phyloP scores from a whole-genome alignment of 2,329 filamentous ascomycete genomes.

The Epichloe aotearoae region DNA sequence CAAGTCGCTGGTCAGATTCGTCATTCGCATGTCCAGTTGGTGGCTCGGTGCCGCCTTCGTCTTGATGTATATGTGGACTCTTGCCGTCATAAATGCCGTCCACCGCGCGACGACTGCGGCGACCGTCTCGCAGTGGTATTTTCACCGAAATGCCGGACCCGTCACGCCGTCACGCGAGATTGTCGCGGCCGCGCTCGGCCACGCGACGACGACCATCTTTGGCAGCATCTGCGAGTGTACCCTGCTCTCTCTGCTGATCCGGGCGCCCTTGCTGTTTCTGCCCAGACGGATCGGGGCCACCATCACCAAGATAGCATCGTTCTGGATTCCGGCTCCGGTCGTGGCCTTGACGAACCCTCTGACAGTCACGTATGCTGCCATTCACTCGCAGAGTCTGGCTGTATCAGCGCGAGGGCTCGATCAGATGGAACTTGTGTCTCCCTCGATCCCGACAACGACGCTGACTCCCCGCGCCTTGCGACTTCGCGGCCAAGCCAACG shows the following conservation, averaged over 20 bases:
- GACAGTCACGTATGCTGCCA: constrained; percentile 82
- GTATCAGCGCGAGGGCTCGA: constrained; percentile 67
- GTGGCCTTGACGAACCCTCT: constrained; percentile 81
- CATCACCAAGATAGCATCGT: constrained; percentile 61
- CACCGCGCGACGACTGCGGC: constrained; percentile 87
- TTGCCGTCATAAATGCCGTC: constrained; percentile 74
- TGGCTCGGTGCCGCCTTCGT: constrained; percentile 90
- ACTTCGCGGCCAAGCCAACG: constrained; percentile 28
- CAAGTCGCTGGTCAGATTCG: constrained; percentile 47
- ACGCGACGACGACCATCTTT: constrained; percentile 76
- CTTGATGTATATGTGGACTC: constrained; percentile 88
- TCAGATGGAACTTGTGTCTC: constrained; percentile 68
- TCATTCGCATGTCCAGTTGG: constrained; percentile 83
- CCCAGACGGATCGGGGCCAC: constrained; percentile 54
- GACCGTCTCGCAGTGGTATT: constrained; percentile 98
- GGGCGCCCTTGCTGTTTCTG: constrained; percentile 73
- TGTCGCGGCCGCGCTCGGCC: constrained; percentile 67
- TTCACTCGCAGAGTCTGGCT: constrained; percentile 75
- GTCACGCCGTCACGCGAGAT: constrained; percentile 67
- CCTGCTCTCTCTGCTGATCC: constrained; percentile 64
- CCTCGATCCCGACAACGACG: constrained; percentile 60
- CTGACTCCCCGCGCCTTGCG: constrained; percentile 43
- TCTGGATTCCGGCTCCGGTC: constrained; percentile 73
- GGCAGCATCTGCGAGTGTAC: constrained; percentile 87
- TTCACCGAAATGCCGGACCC: constrained; percentile 76